These are phyloP conservation scores for Starmerella stellata DNA, from an alignment of 805 yeast species.

Conservation along the genomic window DNA sequence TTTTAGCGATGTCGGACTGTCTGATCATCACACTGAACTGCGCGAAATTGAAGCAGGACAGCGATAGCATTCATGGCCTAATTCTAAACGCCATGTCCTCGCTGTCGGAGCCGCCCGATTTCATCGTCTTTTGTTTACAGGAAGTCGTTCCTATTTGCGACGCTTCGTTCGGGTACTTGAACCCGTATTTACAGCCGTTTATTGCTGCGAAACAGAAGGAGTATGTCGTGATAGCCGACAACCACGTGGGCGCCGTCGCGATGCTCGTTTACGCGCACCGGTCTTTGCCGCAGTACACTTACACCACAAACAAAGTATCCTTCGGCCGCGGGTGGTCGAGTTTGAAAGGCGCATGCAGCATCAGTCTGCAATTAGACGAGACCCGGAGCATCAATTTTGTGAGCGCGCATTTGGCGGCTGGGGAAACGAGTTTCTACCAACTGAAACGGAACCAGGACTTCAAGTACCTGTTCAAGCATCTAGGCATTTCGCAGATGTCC, in stretches of 20 bases:
- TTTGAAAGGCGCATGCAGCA: conserved; percentile 49
- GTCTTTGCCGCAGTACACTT: conserved; percentile 26
- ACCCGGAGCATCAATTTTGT: conserved; percentile 39
- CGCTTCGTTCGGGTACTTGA: conserved; percentile 18
- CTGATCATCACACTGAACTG: conserved; percentile 13
- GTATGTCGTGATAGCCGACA: conserved; percentile 11
- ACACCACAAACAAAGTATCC: conserved; percentile 10
- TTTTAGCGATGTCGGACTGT: conserved; percentile 1
- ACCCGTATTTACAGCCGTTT: conserved; percentile 18
- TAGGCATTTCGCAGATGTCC: conserved; percentile 41
- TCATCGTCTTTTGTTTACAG: conserved; percentile 23
- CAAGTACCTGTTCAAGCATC: conserved; percentile 31
- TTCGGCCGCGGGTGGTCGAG: conserved; percentile 43
- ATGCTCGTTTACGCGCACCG: conserved; percentile 16
- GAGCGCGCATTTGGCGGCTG: conserved; percentile 57
- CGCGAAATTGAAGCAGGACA: conserved; percentile 9
- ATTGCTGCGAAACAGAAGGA: conserved; percentile 16
- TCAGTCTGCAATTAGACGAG: conserved; percentile 34
- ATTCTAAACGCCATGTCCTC: background rate
- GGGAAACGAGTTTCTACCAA: conserved; percentile 39
- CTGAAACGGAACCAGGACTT: conserved; percentile 38
- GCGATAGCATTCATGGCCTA: conserved; percentile 3
- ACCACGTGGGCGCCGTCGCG: conserved; percentile 20
- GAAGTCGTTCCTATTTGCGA: conserved; percentile 24
- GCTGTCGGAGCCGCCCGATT: conserved; percentile 11